Evolutionary conservation across 2,329 filamentous ascomycete genomes (phyloP).

Genomic region (Tolypocladium guangdongense): DNA sequence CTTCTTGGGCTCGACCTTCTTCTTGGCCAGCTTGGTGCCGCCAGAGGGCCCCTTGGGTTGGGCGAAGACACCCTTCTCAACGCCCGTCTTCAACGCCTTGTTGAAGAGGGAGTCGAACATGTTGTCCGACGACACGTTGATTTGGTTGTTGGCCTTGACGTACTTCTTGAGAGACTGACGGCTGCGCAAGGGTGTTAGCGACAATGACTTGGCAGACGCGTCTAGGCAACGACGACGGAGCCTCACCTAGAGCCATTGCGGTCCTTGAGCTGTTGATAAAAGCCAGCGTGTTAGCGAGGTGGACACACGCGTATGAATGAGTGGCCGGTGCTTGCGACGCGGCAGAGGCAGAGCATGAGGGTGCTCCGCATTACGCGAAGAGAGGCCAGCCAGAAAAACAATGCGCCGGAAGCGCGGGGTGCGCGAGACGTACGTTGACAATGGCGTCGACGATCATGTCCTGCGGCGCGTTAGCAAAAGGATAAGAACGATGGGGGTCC

Average conservation of each 20-base stretch:
- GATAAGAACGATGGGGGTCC: neutral
- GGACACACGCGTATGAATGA: neutral
- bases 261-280: constrained; percentile 43
- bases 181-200: constrained; percentile 21
- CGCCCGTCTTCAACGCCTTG: constrained; percentile 70
- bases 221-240: neutral
- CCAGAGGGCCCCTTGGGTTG: constrained; percentile 89
- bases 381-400: constrained; percentile 10
- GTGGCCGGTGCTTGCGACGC: neutral
- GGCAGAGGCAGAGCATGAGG: neutral
- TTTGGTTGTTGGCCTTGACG: constrained; percentile 43
- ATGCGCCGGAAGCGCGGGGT: constrained; percentile 27
- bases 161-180: constrained; percentile 53
- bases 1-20: constrained; percentile 37
- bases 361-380: neutral
- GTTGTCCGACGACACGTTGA: constrained; percentile 32
- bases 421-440: constrained; percentile 40
- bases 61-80: constrained; percentile 76
- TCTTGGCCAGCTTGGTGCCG: constrained; percentile 87
- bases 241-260: constrained; percentile 42
- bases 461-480: constrained; percentile 24
- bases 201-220: constrained; percentile 1
- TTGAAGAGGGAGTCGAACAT: constrained; percentile 71
- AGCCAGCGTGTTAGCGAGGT: constrained; percentile 25
- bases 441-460: constrained; percentile 55